phyloP scores from a whole-genome alignment of 257 asterid genomes.

The Oldenlandia corymbosa region DNA sequence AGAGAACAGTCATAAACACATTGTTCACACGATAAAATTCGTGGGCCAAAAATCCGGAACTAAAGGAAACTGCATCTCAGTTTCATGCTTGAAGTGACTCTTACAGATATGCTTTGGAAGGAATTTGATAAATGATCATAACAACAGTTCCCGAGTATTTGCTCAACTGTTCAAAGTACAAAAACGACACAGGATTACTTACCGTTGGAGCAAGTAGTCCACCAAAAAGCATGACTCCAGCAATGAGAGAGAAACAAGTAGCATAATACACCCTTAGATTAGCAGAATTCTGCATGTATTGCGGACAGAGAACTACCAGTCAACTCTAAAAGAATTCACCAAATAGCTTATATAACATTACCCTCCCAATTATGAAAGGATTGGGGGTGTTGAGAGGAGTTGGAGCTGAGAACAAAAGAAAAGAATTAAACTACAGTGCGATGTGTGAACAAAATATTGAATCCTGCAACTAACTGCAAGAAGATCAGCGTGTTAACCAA shows the following conservation, averaged over 20 bases:
- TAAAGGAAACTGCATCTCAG: not conserved
- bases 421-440: not conserved
- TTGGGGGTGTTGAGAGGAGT: no score
- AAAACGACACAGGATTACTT: slow-evolving; percentile 29
- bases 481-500: not conserved
- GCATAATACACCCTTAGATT: slow-evolving; percentile 82
- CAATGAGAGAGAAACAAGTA: slow-evolving; percentile 78
- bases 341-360: no score
- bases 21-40: not conserved
- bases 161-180: not conserved
- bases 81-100: not conserved
- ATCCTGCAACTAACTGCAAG: not conserved
- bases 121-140: no score
- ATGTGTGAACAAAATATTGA: not conserved
- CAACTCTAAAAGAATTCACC: not conserved
- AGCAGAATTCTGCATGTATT: slow-evolving; percentile 54
- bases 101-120: no score
- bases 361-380: no score
- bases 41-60: not conserved
- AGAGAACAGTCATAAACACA: not conserved
- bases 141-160: not conserved
- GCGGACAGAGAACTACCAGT: no score
- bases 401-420: no score
- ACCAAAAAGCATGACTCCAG: slow-evolving; percentile 88
- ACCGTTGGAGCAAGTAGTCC: slow-evolving; percentile 93